These are phyloP conservation scores for Thalassiosira pacifica DNA, from an alignment of 352 stramenopile genomes.

Conservation along the genomic window DNA sequence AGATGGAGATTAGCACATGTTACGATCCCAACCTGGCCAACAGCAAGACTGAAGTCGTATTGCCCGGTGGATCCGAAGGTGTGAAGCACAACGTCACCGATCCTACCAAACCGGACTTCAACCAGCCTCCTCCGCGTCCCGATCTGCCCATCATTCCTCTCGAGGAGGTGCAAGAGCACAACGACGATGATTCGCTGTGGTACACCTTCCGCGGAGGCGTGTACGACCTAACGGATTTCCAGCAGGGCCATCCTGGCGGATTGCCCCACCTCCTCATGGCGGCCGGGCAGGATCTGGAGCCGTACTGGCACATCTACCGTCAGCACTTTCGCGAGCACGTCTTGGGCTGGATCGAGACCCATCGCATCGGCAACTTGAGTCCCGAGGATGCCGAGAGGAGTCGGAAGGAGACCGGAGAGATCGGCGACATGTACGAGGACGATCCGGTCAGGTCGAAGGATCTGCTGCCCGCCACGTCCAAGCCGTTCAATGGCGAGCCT, in stretches of 20 bases:
- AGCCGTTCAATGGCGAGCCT: slow-evolving; percentile 94
- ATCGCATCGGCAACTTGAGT: slow-evolving; percentile 91
- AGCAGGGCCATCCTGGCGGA: slow-evolving; percentile 90
- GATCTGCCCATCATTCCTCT: slow-evolving; percentile 57
- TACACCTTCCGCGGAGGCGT: slow-evolving; percentile 93
- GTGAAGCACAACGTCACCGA: background rate
- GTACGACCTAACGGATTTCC: slow-evolving; percentile 95
- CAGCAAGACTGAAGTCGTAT: background rate
- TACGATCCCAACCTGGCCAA: background rate
- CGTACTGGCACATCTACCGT: slow-evolving; percentile 96
- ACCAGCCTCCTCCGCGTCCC: slow-evolving; percentile 52
- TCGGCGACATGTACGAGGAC: slow-evolving; percentile 89
- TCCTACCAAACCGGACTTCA: slow-evolving; percentile 29
- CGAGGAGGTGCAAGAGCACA: slow-evolving; percentile 54
- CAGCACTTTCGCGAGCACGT: slow-evolving; percentile 92
- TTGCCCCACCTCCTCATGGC: slow-evolving; percentile 81
- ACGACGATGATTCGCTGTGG: slow-evolving; percentile 87
- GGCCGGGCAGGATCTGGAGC: slow-evolving; percentile 75
- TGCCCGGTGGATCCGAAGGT: background rate
- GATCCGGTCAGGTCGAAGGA: slow-evolving; percentile 90
- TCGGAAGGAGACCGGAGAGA: background rate
- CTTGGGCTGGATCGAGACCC: slow-evolving; percentile 88
- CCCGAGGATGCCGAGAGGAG: slow-evolving; percentile 84
- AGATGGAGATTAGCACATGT: background rate
- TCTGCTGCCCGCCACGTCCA: slow-evolving; percentile 90